Evolutionary conservation across 1,139 yeast species (phyloP), one percentile per base, ranked within the genome.

Genomic region (Zygoascus meyerae): DNA sequence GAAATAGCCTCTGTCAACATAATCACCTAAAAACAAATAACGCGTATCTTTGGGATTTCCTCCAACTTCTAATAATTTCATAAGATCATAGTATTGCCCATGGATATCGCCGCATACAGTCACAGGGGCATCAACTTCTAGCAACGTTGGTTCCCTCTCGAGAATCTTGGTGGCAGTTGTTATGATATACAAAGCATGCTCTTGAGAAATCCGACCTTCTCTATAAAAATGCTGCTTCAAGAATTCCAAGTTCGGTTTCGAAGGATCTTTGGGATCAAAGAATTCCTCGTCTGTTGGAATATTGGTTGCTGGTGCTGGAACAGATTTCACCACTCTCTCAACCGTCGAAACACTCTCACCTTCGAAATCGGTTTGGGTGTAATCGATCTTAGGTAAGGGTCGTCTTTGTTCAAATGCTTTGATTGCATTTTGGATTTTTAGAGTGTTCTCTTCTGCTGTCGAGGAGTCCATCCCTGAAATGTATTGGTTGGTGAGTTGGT

Each of bases 81-180:
- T 76, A 57, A 92, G 73, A 66, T 92, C 98, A 62, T 78, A 92
- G 66, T 79, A 87, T 65, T 92, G 98, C 7, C 98, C 98, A 65
- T 92, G 98, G 28, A 92, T 77, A 65, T 92, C 98, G 46, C 98
- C 97, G 69, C 97, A 90, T 1, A 92, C 89, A 1, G 97, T 90
- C 3, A 92, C 87, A 0, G 98, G 98, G 0, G 97, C 95, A 2
- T 90, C 90, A 1, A 92, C 85, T 29, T 75, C 75, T 48, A 92
- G 69, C 58, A 92, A 65, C 56, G 86, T 92, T 3, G 95, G 95
- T 61, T 92, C 97, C 41, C 68, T 63, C 31, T 75, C 65, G 52
- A 92, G 71, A n/a, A 81, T 65, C 39, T 72, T 73, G 0, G 90
- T 81, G n/a, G 95, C 95, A 63, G 73, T 74, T 31, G 70, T 63